Conservation (phyloP, 2,329 filamentous ascomycete species). For the Aureobasidium sp. region DNA sequence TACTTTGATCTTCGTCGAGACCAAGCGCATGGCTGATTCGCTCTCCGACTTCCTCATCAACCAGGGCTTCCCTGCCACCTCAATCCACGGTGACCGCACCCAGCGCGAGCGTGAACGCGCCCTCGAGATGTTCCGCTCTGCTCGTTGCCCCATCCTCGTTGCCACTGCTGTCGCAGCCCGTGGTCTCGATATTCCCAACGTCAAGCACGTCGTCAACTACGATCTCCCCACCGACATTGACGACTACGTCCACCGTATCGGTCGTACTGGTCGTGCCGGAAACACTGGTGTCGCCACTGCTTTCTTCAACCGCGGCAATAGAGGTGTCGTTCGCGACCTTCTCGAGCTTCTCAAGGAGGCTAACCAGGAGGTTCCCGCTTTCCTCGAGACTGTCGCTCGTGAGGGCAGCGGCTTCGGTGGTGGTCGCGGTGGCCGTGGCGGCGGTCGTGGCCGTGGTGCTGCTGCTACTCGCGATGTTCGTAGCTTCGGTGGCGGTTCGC, state of each 20-base stretch:
- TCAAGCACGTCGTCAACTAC: slow-evolving; percentile 97
- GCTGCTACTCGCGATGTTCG: slow-evolving; percentile 81
- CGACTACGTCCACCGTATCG: slow-evolving; percentile 97
- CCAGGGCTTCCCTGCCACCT: slow-evolving; percentile 95
- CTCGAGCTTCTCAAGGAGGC: slow-evolving; percentile 98
- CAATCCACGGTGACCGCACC: slow-evolving; percentile 96
- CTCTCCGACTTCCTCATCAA: slow-evolving; percentile 98
- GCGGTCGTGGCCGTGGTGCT: slow-evolving; percentile 65
- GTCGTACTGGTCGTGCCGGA: slow-evolving; percentile 98
- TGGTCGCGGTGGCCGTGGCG: slow-evolving; percentile 53
- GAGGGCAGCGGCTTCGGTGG: slow-evolving; percentile 80
- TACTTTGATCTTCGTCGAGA: slow-evolving; percentile 97
- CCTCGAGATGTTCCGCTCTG: slow-evolving; percentile 94
- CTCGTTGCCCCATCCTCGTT: slow-evolving; percentile 90
- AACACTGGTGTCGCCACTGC: slow-evolving; percentile 98
- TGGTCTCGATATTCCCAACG: slow-evolving; percentile 84
- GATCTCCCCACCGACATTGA: slow-evolving; percentile 98
- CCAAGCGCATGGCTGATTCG: slow-evolving; percentile 98
- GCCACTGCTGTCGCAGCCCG: slow-evolving; percentile 92
- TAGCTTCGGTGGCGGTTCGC: slow-evolving; percentile 40
- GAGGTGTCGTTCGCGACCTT: slow-evolving; percentile 91
- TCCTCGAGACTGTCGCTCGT: slow-evolving; percentile 95
- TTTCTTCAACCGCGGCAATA: slow-evolving; percentile 99
- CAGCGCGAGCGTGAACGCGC: slow-evolving; percentile 98
- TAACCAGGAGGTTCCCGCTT: slow-evolving; percentile 89